phyloP scores from a whole-genome alignment of 768 basidiomycete genomes.

The Hydnum rufescens region DNA sequence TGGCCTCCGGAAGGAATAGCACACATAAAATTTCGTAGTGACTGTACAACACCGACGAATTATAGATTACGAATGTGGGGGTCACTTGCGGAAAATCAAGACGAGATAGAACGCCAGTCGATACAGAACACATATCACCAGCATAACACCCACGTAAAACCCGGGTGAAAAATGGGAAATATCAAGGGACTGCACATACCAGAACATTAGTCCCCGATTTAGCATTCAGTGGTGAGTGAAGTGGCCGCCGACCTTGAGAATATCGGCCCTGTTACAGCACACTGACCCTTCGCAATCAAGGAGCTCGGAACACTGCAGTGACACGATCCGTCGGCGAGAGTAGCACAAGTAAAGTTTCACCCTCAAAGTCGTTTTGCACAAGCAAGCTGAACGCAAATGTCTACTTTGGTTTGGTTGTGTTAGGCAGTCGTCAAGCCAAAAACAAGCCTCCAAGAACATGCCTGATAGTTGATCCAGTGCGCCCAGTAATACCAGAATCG shows the following conservation, averaged over 20 bases:
- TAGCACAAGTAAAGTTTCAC: conserved; percentile 26
- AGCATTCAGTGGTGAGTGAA: no score
- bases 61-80: no score
- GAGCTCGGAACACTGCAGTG: conserved; percentile 33
- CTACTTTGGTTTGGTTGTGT: conserved; percentile 8
- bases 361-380: conserved; percentile 28
- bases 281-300: conserved; percentile 20
- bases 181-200: conserved; percentile 20
- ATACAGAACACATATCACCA: conserved; percentile 28
- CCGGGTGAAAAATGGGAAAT: conserved; percentile 26
- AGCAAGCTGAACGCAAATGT: conserved; percentile 15
- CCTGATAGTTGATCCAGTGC: conserved; percentile 37
- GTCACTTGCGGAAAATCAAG: conserved; percentile 11
- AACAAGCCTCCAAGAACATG: no score
- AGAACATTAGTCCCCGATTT: not conserved
- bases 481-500: conserved; percentile 39
- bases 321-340: conserved; percentile 20
- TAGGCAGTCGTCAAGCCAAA: conserved; percentile 23
- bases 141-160: conserved; percentile 27
- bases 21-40: no score
- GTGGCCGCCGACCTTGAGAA: no score
- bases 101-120: conserved; percentile 21
- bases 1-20: no score
- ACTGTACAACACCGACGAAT: no score
- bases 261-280: conserved; percentile 32